Evolutionary conservation across 164 flowering plant genomes (phyloP).

Genomic region (Sextonia rubra): DNA sequence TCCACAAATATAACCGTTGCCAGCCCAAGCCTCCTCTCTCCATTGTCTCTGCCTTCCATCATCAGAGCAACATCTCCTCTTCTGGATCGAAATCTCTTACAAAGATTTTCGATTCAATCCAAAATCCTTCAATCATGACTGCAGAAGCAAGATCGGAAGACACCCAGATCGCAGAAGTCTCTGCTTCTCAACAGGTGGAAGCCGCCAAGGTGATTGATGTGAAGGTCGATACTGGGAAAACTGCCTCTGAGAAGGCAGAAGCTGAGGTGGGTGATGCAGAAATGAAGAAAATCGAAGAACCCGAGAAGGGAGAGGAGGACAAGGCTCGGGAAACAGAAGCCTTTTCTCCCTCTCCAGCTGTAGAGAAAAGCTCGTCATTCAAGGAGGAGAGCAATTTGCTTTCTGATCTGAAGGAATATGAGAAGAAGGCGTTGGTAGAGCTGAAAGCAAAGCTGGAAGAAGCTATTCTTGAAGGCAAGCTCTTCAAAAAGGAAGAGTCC

Average conservation of each 20-base stretch:
- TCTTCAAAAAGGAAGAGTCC: slow-evolving; percentile 25
- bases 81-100: not conserved
- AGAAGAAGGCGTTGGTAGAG: slow-evolving; percentile 65
- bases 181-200: not conserved
- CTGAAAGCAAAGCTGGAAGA: slow-evolving; percentile 57
- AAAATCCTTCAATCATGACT: slow-evolving; percentile 28
- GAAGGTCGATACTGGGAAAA: not conserved
- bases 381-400: slow-evolving; percentile 56
- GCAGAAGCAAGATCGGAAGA: slow-evolving; percentile 34
- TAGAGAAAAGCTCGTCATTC: slow-evolving; percentile 52
- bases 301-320: slow-evolving; percentile 7
- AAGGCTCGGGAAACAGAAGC: slow-evolving; percentile 6
- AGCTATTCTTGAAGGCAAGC: slow-evolving; percentile 47
- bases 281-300: not conserved
- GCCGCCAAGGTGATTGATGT: slow-evolving; percentile 8
- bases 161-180: slow-evolving; percentile 12
- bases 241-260: slow-evolving; percentile 12
- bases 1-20: slow-evolving; percentile 33
- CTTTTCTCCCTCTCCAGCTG: slow-evolving; percentile 3
- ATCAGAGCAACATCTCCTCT: not conserved
- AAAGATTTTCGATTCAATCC: not conserved
- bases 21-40: not conserved
- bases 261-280: slow-evolving; percentile 7
- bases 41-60: not conserved
- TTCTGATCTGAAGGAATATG: slow-evolving; percentile 61